Evolutionary conservation across 2,329 filamentous ascomycete species (phyloP), one percentile per base, ranked within the genome.

Genomic region (Botrytis medusae): DNA sequence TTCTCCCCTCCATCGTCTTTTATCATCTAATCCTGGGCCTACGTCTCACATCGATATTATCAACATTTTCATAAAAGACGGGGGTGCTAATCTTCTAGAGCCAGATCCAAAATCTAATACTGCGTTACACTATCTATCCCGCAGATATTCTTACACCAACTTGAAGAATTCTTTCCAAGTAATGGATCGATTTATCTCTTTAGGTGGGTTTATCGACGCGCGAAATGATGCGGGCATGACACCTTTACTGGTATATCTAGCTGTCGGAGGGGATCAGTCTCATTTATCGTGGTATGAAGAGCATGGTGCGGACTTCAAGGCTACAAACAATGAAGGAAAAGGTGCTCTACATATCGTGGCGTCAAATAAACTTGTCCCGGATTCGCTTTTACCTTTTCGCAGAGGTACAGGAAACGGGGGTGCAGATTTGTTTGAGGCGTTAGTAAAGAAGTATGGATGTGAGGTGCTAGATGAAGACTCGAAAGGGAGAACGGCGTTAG

Each of bases 71-170:
- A 10, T 44, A 22, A 40, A 63, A 20, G 67, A 60, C 6, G 61
- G 60, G 20, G 74, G 73, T 8, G 72, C 72, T 37, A 59, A 77
- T 59, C 44, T 69, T 40, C 32, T 75, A 14, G 73, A 74, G 1
- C 65, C 68, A 16, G 76, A 74, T 51, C 74, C 67, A 20, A n/a
- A 70, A 29, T 74, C 63, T 2, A 70, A 76, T 22, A 76, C 75
- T 4, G 71, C 71, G 18, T 69, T 76, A 18, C 76, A 77, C 22
- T 57, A 77, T 51, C 64, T 76, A 34, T 51, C 51, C 7, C 14
- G 20, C 29, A 32, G 14, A 16, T 25, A 25, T 4, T 22, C 22
- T 4, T 40, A 7, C 22, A n/a, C 14, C 48, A 8, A 29, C 2
- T 22, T 2, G 8, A 1, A 20, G 4, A 14, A 68, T 16, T 34